A percentile compares a stretch with the other conserved stretches of the same genome.
phyloP scores from a whole-genome alignment of 2,329 filamentous ascomycete genomes.

The Zarea fungicola region DNA sequence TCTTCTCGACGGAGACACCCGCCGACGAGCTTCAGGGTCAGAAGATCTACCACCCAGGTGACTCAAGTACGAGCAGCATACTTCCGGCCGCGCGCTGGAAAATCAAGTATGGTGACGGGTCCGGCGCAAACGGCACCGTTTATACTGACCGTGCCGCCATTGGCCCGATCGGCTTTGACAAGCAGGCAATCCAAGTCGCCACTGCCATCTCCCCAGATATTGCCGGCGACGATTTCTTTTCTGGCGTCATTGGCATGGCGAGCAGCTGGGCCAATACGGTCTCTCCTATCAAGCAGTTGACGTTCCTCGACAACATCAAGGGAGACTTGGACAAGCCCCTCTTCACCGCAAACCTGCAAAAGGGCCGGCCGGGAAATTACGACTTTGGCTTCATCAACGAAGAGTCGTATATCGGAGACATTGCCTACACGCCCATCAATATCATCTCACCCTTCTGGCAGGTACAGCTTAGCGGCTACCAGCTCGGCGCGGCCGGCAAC shows the following conservation, averaged over 20 bases:
- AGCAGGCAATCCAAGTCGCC: constrained; percentile 63
- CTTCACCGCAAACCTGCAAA: constrained; percentile 33
- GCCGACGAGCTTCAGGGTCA: constrained; percentile 45
- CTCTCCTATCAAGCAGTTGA: constrained; percentile 25
- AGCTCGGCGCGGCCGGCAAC: constrained; percentile 34
- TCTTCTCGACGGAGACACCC: constrained; percentile 56
- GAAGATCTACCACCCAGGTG: constrained; percentile 48
- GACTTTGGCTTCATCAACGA: constrained; percentile 48
- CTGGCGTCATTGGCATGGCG: constrained; percentile 32
- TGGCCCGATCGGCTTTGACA: constrained; percentile 51
- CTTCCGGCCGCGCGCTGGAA: constrained; percentile 44
- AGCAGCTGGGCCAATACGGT: constrained; percentile 29
- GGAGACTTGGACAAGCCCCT: constrained; percentile 24
- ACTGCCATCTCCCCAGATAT: constrained; percentile 46
- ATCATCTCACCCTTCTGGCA: constrained; percentile 55
- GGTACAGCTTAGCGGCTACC: constrained; percentile 52
- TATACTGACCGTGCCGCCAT: constrained; percentile 61
- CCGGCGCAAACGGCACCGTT: constrained; percentile 57
- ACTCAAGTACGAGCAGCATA: constrained; percentile 37
- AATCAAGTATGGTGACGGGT: constrained; percentile 62
- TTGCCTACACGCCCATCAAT: constrained; percentile 51
- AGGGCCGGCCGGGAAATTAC: constrained; percentile 30
- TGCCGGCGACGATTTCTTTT: constrained; percentile 28
- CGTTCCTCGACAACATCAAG: constrained; percentile 33
- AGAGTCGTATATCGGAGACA: constrained; percentile 49